These are phyloP conservation scores for Globisporangium paddicum DNA, from an alignment of 352 stramenopile species.

Conservation along the genomic window DNA sequence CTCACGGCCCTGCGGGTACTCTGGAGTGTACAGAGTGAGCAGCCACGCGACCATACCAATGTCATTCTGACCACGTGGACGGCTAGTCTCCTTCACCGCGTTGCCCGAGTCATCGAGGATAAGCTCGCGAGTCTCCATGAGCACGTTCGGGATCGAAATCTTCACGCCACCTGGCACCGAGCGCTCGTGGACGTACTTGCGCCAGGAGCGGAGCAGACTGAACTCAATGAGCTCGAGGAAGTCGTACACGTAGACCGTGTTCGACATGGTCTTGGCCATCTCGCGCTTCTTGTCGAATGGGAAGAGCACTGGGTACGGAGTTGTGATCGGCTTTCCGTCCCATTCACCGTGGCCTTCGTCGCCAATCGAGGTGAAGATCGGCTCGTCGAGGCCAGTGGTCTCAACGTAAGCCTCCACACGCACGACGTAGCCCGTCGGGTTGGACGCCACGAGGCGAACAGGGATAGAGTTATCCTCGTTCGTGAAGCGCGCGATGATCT, in stretches of 20 bases:
- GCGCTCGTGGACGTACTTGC: constrained; percentile 82
- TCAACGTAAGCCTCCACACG: constrained; percentile 99
- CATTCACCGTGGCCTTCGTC: constrained; percentile 88
- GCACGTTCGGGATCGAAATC: constrained; percentile 82
- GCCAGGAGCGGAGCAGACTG: constrained; percentile 93
- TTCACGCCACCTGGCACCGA: constrained; percentile 53
- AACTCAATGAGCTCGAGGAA: constrained; percentile 98
- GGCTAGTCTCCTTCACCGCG: constrained; percentile 48
- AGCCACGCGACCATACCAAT: constrained; percentile 99
- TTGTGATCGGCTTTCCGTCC: constrained; percentile 93
- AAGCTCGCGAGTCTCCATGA: constrained; percentile 94
- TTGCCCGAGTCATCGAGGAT: constrained; percentile 86
- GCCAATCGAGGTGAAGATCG: constrained; percentile 90
- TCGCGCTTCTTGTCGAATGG: constrained; percentile 94
- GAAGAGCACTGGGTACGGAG: constrained; percentile 96
- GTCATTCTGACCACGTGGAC: constrained; percentile 95
- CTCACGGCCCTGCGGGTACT: constrained; percentile 96
- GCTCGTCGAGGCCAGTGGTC: constrained; percentile 75
- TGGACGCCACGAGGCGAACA: constrained; percentile 94
- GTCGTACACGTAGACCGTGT: constrained; percentile 99
- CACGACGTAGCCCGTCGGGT: constrained; percentile 99
- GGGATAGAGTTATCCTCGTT: constrained; percentile 92
- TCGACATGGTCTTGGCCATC: constrained; percentile 92
- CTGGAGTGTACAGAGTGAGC: constrained; percentile 96
- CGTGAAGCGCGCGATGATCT: constrained; percentile 94